phyloP scores from a whole-genome alignment of 768 basidiomycete species.

The Calocybe cyanea region DNA sequence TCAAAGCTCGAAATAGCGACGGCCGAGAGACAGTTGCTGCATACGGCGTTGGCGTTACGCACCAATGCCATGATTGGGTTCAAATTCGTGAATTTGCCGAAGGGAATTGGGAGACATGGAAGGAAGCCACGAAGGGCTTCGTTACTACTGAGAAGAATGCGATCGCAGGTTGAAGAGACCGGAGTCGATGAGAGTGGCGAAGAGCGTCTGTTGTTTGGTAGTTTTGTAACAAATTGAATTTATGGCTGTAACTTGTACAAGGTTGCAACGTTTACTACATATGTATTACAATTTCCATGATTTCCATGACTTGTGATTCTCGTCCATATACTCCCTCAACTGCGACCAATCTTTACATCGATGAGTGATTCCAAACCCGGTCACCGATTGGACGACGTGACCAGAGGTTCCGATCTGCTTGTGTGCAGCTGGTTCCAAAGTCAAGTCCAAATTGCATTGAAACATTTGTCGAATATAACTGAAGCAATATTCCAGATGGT shows the following conservation, averaged over 20 bases:
- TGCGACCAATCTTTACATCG: constrained; percentile 2
- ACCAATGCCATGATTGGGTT: constrained; percentile 12
- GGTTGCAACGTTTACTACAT: too few species aligned
- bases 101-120: constrained; percentile 6
- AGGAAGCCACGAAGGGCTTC: constrained; percentile 2
- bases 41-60: constrained; percentile 8
- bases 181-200: too few species aligned
- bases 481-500: neutral
- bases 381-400: constrained; percentile 1
- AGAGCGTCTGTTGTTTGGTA: too few species aligned
- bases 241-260: too few species aligned
- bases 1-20: constrained; percentile 3
- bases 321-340: neutral
- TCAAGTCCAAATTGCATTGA: constrained; percentile 1
- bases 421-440: neutral
- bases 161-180: neutral
- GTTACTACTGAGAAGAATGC: constrained; percentile 8
- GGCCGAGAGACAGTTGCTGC: constrained; percentile 7
- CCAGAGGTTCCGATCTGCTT: neutral
- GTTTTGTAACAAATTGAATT: too few species aligned
- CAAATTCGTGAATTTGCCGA: constrained; percentile 10
- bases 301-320: neutral
- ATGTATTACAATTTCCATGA: too few species aligned
- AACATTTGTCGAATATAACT: neutral
- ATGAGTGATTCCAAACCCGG: constrained; percentile 1